Percentiles rank a stretch among this genome's conserved stretches.
phyloP scores from a whole-genome alignment of 768 basidiomycete species.

The Suillus bovinus region DNA sequence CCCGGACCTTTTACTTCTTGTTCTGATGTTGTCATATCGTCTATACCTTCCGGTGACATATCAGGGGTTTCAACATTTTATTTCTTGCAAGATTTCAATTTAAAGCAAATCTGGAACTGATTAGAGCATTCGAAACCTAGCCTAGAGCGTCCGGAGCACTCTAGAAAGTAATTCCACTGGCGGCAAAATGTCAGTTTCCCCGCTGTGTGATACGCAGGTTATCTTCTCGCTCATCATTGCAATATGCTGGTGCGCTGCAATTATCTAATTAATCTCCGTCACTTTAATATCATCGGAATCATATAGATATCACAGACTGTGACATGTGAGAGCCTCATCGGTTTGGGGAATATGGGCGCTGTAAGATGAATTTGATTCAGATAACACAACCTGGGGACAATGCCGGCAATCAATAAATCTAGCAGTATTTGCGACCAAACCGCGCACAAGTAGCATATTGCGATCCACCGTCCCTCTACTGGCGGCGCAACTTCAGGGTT shows the following conservation, averaged over 20 bases:
- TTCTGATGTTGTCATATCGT: not conserved
- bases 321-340: not conserved
- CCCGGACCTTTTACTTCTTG: not conserved
- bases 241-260: not conserved
- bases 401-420: too few relatives aligned
- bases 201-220: not conserved
- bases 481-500: not conserved
- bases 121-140: too few relatives aligned
- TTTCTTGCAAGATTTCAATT: too few relatives aligned
- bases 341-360: not conserved
- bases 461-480: not conserved
- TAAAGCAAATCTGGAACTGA: too few relatives aligned
- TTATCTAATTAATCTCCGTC: not conserved
- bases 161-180: too few relatives aligned
- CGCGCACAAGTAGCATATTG: not conserved
- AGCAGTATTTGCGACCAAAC: not conserved
- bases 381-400: not conserved
- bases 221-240: not conserved
- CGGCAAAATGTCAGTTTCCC: too few relatives aligned
- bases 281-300: not conserved
- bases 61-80: too few relatives aligned
- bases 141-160: too few relatives aligned
- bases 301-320: not conserved
- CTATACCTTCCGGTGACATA: not conserved
- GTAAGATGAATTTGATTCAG: not conserved